Conservation (phyloP, 2,329 filamentous ascomycete genomes). For the Penicillium sp. region DNA sequence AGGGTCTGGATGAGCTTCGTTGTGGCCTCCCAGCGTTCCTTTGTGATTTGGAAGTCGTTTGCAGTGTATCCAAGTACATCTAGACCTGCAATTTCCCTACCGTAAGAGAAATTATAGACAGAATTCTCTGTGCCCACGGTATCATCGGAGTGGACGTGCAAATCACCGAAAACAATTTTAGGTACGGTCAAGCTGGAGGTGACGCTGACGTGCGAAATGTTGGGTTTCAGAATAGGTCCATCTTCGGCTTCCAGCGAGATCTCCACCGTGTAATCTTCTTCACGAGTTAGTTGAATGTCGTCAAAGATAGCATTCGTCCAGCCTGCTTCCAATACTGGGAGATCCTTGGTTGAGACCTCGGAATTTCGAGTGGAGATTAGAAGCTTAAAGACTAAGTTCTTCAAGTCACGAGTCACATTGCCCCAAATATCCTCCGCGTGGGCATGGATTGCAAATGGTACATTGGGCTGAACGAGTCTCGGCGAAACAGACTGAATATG, state of each 20-base stretch:
- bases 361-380: neutral
- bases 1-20: slow-evolving; percentile 7
- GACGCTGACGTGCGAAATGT: neutral
- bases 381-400: neutral
- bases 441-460: slow-evolving; percentile 10
- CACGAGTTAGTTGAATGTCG: neutral
- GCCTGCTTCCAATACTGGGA: neutral
- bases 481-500: slow-evolving; percentile 8
- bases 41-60: slow-evolving; percentile 20
- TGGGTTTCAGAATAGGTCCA: neutral
- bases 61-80: slow-evolving; percentile 20
- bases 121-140: slow-evolving; percentile 16
- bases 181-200: slow-evolving; percentile 4
- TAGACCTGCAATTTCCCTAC: slow-evolving; percentile 13
- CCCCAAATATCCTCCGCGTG: slow-evolving; percentile 16
- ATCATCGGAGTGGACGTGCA: slow-evolving; percentile 17
- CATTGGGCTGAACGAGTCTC: neutral
- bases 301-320: slow-evolving; percentile 17
- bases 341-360: neutral
- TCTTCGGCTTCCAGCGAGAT: slow-evolving; percentile 3
- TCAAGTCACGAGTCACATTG: slow-evolving; percentile 9
- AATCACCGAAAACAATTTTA: slow-evolving; percentile 11
- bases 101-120: slow-evolving; percentile 17
- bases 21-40: slow-evolving; percentile 16
- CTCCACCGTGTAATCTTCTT: slow-evolving; percentile 8